Percentiles rank a stretch among this genome's conserved stretches.
Conservation (phyloP, 139 green algal genomes). For the Chlorella sp. region DNA sequence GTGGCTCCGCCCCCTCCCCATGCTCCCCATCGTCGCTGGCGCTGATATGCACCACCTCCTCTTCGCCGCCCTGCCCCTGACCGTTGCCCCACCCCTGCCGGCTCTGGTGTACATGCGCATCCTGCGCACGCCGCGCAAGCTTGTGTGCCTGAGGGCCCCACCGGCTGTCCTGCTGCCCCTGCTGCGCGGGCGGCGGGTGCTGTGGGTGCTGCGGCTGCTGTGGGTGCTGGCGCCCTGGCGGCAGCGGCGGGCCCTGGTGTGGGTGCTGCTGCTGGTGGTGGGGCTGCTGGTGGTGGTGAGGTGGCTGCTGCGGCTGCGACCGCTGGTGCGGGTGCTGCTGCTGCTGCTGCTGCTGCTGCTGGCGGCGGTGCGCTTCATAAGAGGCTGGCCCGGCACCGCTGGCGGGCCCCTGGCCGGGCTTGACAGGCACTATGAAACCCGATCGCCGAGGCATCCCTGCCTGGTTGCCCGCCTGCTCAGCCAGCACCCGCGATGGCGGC, state of each 20-base stretch:
- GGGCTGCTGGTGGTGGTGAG: background rate
- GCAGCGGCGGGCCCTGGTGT: background rate
- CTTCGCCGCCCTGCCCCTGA: background rate
- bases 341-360: constrained; percentile 4
- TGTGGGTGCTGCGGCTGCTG: constrained; percentile 2
- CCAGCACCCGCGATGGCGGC: constrained; percentile 25
- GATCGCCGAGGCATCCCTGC: constrained; percentile 11
- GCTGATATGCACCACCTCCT: background rate
- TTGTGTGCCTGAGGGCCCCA: constrained; percentile 9
- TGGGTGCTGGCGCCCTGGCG: background rate
- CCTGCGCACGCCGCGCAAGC: background rate
- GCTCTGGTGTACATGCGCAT: constrained; percentile 22
- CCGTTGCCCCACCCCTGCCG: background rate
- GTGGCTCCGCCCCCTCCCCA: background rate
- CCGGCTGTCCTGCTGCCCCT: constrained; percentile 1
- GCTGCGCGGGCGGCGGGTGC: background rate
- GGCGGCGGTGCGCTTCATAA: background rate
- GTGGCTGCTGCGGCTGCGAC: background rate
- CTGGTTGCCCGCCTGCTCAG: constrained; percentile 31
- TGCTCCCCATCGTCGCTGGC: background rate
- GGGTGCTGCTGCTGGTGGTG: constrained; percentile 8
- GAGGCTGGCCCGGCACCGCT: background rate
- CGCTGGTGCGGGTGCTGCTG: background rate
- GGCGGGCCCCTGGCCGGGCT: background rate
- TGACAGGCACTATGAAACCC: constrained; percentile 21